Base-by-base conservation (phyloP, 2,329 filamentous ascomycete genomes). In the Trichophyton mentagrophytes region DNA sequence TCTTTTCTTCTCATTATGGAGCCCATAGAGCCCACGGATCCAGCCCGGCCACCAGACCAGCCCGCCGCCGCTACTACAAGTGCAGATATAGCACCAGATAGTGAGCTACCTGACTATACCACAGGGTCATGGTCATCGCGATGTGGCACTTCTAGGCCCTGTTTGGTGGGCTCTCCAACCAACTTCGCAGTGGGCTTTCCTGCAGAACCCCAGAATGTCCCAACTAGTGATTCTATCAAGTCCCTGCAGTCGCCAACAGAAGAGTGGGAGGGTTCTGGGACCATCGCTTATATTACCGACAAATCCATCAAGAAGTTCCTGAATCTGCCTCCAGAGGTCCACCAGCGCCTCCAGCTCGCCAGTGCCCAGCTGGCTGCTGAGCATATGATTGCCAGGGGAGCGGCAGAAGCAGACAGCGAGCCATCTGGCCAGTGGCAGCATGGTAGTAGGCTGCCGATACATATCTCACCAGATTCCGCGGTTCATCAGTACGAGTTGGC, bases 401-500 rank as follows among this genome's bases (percentile, higher is more conserved):
- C 33, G 13, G 33, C 33, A 44, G 40, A 44, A 44, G 15, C 6
- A 17, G 33, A 5, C 5, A 44, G 40, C 40, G 11, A n/a, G n/a
- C 20, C 40, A n/a, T 7, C 5, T 5, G 40, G 40, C n/a, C 40
- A 44, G 13, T 15, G n/a, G 40, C 40, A n/a, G 4, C 38, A 33
- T 30, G 25, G 20, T 15, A 7, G 46, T 33, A 1, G 60, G 40
- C 9, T 27, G 44, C 36, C 27, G 5, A 38, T 53, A 9, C n/a
- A 55, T 36, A 44, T 47, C 17, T 8, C 47, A 60, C n/a, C 36
- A 1, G 30, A 8, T 13, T 60, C 63, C 13, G 60, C 51, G 2
- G 61, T 58, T 15, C 59, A 63, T 36, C 57, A 63, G 36, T 64
- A 61, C 30, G 61, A 64, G 36, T 20, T 58, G 27, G 63, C 63